Conservation (phyloP, 371 early-diverging fungal genomes). For the Circinella minor region DNA sequence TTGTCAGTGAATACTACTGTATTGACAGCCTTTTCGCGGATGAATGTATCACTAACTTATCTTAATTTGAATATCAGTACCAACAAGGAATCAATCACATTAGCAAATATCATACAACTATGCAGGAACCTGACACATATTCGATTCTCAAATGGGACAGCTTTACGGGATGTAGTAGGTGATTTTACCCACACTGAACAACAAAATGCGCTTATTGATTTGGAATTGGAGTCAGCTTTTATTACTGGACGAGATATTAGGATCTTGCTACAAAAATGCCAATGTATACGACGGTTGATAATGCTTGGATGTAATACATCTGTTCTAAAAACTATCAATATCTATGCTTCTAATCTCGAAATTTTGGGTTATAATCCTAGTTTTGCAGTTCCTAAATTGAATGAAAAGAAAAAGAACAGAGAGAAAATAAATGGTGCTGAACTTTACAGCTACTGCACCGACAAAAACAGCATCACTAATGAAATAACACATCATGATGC, state of each 20-base stretch:
- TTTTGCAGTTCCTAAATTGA: neutral
- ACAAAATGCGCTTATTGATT: neutral
- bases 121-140: neutral
- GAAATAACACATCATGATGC: neutral
- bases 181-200: neutral
- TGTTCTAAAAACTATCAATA: neutral
- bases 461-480: too few species aligned
- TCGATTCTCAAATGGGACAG: neutral
- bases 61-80: neutral
- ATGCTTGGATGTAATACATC: neutral
- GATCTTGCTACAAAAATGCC: neutral
- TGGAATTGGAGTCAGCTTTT: neutral
- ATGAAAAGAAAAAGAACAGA: neutral
- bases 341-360: neutral
- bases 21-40: neutral
- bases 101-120: neutral
- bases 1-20: too few species aligned
- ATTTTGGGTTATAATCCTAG: constrained; percentile 1
- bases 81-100: neutral
- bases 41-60: neutral
- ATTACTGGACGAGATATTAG: neutral
- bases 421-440: too few species aligned
- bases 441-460: too few species aligned
- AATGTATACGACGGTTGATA: neutral
- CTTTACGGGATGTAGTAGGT: neutral